Evolutionary conservation across 2,329 filamentous ascomycete genomes (phyloP).

Genomic region (Colletotrichum shisoi): DNA sequence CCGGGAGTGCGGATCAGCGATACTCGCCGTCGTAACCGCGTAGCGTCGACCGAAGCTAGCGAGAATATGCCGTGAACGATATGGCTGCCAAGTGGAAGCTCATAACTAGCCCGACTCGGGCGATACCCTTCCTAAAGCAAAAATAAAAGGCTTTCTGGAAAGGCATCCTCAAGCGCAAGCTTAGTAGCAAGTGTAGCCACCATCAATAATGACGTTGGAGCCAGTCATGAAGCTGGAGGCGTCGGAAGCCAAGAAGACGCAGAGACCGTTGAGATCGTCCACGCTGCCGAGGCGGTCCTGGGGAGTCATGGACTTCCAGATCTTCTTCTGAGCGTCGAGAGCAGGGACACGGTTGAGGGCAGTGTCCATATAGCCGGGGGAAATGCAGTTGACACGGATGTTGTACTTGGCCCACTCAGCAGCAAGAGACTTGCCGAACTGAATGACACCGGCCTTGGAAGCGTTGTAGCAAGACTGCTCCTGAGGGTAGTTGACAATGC

Average conservation of each 20-base stretch:
- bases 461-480: conserved; percentile 86
- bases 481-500: conserved; percentile 86
- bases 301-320: conserved; percentile 77
- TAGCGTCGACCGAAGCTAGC: conserved; percentile 2
- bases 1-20: conserved; percentile 26
- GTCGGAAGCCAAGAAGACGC: conserved; percentile 78
- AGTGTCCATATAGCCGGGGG: conserved; percentile 87
- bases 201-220: conserved; percentile 74
- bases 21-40: conserved; percentile 18
- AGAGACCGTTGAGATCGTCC: conserved; percentile 79
- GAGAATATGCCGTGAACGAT: conserved; percentile 15
- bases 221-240: conserved; percentile 80
- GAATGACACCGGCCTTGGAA: conserved; percentile 80
- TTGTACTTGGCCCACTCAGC: conserved; percentile 84
- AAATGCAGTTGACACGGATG: conserved; percentile 85
- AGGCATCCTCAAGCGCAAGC: conserved; percentile 18
- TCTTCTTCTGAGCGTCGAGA: conserved; percentile 81
- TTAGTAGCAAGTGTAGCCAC: conserved; percentile 72
- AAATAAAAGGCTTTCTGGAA: not conserved
- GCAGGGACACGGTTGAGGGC: conserved; percentile 79
- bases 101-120: conserved; percentile 14
- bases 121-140: not conserved
- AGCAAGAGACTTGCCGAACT: conserved; percentile 80
- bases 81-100: conserved; percentile 2
- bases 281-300: conserved; percentile 76